Evolutionary conservation across 2,329 filamentous ascomycete genomes (phyloP).

Genomic region (Hirsutella thompsonii): DNA sequence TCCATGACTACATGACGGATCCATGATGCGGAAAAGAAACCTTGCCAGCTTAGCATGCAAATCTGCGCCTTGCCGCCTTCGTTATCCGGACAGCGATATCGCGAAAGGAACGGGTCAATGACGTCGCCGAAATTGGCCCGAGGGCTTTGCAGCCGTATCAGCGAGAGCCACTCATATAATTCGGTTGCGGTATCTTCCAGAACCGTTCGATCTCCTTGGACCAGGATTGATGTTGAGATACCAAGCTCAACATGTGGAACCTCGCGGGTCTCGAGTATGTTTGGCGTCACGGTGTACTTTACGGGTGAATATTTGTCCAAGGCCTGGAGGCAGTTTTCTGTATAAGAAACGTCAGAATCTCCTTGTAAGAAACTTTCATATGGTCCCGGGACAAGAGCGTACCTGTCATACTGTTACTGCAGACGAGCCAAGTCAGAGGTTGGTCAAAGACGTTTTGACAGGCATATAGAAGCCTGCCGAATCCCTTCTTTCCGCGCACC

Average conservation of each 20-base stretch:
- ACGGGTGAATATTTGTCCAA: slow-evolving; percentile 30
- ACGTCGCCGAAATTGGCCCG: slow-evolving; percentile 42
- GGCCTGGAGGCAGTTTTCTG: slow-evolving; percentile 36
- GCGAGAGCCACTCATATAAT: slow-evolving; percentile 61
- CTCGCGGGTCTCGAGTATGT: slow-evolving; percentile 7
- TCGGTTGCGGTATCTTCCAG: slow-evolving; percentile 52
- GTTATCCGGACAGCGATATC: slow-evolving; percentile 45
- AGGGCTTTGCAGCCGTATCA: slow-evolving; percentile 55
- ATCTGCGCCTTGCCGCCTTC: slow-evolving; percentile 18
- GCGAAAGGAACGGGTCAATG: slow-evolving; percentile 56
- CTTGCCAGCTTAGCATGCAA: slow-evolving; percentile 45
- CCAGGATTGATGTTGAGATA: slow-evolving; percentile 14
- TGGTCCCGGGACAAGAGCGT: slow-evolving; percentile 1
- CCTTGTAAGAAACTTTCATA: not conserved
- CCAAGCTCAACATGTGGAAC: slow-evolving; percentile 12
- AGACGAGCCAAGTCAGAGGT: slow-evolving; percentile 67
- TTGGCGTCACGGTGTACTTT: slow-evolving; percentile 22
- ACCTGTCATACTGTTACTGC: slow-evolving; percentile 35
- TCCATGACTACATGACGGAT: slow-evolving; percentile 33
- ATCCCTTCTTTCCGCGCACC: slow-evolving; percentile 72
- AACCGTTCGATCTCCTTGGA: slow-evolving; percentile 27
- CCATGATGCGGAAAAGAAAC: slow-evolving; percentile 43
- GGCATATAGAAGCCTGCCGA: slow-evolving; percentile 65
- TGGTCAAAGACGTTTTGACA: slow-evolving; percentile 62
- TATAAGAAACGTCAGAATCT: not conserved